Evolutionary conservation across 169 alveolate species (phyloP).

Genomic region (Eimeria praecox): DNA sequence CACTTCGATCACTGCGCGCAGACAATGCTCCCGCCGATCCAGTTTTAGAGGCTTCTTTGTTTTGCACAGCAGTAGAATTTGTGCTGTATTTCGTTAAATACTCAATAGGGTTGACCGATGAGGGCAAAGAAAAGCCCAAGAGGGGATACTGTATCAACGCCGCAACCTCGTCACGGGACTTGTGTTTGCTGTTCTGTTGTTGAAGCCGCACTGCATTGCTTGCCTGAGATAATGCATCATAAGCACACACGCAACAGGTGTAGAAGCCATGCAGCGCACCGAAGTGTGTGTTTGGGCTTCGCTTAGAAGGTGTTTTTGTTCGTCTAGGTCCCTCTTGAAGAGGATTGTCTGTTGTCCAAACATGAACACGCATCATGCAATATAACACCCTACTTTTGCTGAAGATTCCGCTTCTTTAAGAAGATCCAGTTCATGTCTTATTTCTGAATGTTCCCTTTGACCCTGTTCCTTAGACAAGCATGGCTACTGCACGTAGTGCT

Average conservation of each 20-base stretch:
- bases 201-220: conserved; percentile 48
- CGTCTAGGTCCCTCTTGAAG: conserved; percentile 22
- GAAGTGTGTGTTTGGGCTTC: conserved; percentile 12
- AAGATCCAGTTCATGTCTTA: conserved; percentile 23
- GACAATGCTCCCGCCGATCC: neutral
- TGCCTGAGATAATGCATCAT: neutral
- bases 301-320: conserved; percentile 37
- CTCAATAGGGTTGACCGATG: conserved; percentile 36
- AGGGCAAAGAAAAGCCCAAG: conserved; percentile 40
- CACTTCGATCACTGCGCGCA: neutral
- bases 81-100: conserved; percentile 16
- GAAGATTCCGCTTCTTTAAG: conserved; percentile 37
- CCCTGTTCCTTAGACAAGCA: neutral
- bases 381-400: neutral
- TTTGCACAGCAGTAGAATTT: neutral
- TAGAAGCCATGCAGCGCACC: neutral
- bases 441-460: neutral
- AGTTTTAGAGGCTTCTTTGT: neutral
- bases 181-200: conserved; percentile 17
- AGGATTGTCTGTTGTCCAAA: neutral
- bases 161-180: conserved; percentile 61
- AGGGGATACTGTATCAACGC: conserved; percentile 63
- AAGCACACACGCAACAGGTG: neutral
- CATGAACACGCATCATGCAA: neutral
- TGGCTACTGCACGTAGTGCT: neutral